Evolutionary conservation across 495 filamentous ascomycete genomes (phyloP), one percentile per base, ranked within the genome.

Genomic region (Talaromyces proteolyticus): DNA sequence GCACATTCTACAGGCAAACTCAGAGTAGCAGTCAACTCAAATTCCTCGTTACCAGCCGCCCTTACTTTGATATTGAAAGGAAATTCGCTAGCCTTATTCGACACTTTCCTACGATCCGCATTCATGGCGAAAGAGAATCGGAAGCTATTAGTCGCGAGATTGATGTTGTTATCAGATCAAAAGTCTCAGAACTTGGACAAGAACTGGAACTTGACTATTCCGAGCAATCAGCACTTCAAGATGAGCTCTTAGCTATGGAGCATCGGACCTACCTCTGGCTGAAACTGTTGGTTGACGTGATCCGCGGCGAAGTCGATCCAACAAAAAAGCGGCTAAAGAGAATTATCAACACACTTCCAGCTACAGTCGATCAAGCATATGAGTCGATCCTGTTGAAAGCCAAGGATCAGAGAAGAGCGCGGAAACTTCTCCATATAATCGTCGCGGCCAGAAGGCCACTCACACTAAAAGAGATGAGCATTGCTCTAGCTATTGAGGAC

Each of bases 11-110:
- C 20, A 22, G 5, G 17, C 21, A n/a, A 42, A 46, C 36, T 23
- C 46, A 37, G 16, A 26, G 6, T 16, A 23, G 21, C 24, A 29
- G 16, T 40, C 23, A 26, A 56, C 60, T 39, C 22, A 77, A 75
- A 53, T 70, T 78, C 42, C 58, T 79, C n/a, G 34, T 78, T 1
- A 80, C 75, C 1, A 73, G 74, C 53, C 70, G 77, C 1, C 77
- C 73, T 0, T 75, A 73, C 48, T 26, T 61, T 0, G 24, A 39
- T 5, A 19, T 39, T 2, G 47, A 62, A 60, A 10, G 63, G 70
- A 42, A 67, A 70, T 50, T 47, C 36, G 34, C 39, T 37, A 59
- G 66, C 52, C 54, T 68, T 11, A 19, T 23, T 1, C 19, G 62
- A 14, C 74, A 79, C 20, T 53, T 58, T 22, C 39, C 49, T 0